Evolutionary conservation across 495 filamentous ascomycete species (phyloP).

Genomic region (Jackrogersella multiformis): DNA sequence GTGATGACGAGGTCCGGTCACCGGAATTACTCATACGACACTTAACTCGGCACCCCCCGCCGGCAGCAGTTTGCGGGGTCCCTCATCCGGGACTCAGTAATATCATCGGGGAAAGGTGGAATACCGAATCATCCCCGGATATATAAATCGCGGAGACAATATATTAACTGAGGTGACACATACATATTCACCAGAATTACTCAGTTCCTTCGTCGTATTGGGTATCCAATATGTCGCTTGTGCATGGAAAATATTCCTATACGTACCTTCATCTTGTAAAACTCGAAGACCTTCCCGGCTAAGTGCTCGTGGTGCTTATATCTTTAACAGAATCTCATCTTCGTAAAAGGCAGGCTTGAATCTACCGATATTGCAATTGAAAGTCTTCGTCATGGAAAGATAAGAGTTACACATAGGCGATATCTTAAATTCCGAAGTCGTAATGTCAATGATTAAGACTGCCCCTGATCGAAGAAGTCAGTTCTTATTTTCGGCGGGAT

Average conservation of each 20-base stretch:
- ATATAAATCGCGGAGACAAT: conserved; percentile 6
- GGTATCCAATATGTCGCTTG: background rate
- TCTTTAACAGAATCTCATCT: background rate
- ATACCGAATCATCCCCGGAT: conserved; percentile 34
- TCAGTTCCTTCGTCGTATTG: background rate
- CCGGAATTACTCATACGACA: background rate
- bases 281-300: background rate
- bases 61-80: conserved; percentile 12
- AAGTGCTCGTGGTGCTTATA: background rate
- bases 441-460: background rate
- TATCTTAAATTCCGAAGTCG: conserved; percentile 7
- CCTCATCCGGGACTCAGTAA: conserved; percentile 14
- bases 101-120: conserved; percentile 23
- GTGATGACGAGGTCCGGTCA: background rate
- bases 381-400: background rate
- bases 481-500: conserved; percentile 5
- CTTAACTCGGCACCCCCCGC: conserved; percentile 3
- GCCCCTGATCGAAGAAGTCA: background rate
- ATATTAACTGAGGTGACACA: conserved; percentile 2
- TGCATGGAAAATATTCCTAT: background rate
- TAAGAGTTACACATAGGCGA: conserved; percentile 1
- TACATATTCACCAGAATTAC: background rate
- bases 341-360: background rate
- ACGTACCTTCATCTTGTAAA: background rate
- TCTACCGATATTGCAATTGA: conserved; percentile 3